Conservation (phyloP, 306 rosid genomes). For the Prosopis cineraria region DNA sequence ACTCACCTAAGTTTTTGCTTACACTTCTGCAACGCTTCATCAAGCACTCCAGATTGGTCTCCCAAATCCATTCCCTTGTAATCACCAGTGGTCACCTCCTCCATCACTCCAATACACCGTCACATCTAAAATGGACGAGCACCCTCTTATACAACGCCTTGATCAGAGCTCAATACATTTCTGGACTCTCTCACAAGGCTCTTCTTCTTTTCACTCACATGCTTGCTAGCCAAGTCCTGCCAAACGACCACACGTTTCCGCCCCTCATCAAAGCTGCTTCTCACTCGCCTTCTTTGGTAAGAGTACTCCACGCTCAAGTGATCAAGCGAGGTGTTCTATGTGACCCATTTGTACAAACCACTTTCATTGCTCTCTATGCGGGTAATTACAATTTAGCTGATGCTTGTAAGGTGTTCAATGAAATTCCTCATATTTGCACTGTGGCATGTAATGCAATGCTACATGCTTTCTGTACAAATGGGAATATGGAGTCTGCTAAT, state of each 20-base stretch:
- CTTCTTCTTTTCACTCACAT: constrained; percentile 64
- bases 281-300: constrained; percentile 29
- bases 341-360: constrained; percentile 65
- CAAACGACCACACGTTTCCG: constrained; percentile 76
- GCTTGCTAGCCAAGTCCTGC: constrained; percentile 57
- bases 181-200: constrained; percentile 42
- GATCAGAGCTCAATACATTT: constrained; percentile 56
- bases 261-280: constrained; percentile 56
- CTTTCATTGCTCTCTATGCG: constrained; percentile 50
- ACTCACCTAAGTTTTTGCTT: constrained; percentile 50
- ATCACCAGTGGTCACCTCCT: constrained; percentile 55
- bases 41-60: constrained; percentile 43
- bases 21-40: constrained; percentile 62
- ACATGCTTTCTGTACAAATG: constrained; percentile 62
- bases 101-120: constrained; percentile 20
- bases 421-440: constrained; percentile 52
- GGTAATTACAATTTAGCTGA: constrained; percentile 25
- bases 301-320: constrained; percentile 61
- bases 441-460: constrained; percentile 73
- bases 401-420: constrained; percentile 77
- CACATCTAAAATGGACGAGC: constrained; percentile 52
- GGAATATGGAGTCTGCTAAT: constrained; percentile 59
- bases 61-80: constrained; percentile 64
- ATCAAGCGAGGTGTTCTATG: constrained; percentile 49
- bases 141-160: constrained; percentile 73